Percentiles rank a stretch among this genome's conserved stretches.
phyloP scores from a whole-genome alignment of 2,329 filamentous ascomycete genomes.

The Raffaelea arxii region DNA sequence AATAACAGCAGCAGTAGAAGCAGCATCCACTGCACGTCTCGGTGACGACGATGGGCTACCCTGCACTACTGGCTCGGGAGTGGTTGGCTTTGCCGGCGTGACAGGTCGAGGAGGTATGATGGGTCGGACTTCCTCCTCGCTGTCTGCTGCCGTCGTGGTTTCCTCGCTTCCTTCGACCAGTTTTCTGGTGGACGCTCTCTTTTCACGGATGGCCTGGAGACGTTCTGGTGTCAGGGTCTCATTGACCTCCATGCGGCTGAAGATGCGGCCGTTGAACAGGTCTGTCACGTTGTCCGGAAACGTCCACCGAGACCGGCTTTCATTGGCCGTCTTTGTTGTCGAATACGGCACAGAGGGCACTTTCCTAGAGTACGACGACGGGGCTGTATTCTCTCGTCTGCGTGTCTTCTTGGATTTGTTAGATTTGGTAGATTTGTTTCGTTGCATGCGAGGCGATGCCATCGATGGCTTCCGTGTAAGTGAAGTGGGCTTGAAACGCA shows the following conservation, averaged over 20 bases:
- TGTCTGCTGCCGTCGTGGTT: background rate
- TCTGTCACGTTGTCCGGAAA: slow-evolving; percentile 49
- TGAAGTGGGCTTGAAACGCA: slow-evolving; percentile 10
- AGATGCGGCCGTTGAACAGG: slow-evolving; percentile 43
- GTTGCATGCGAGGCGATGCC: slow-evolving; percentile 22
- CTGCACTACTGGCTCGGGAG: too few relatives aligned
- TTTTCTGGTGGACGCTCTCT: too few relatives aligned
- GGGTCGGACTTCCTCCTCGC: too few relatives aligned
- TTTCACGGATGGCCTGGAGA: slow-evolving; percentile 35
- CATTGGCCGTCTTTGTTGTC: slow-evolving; percentile 12
- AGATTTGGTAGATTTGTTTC: too few relatives aligned
- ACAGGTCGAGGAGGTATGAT: too few relatives aligned
- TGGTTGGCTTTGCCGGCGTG: too few relatives aligned
- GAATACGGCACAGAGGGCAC: background rate
- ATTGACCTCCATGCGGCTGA: slow-evolving; percentile 45
- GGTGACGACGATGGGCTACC: too few relatives aligned
- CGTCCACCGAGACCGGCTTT: slow-evolving; percentile 35
- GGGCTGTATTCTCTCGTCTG: background rate
- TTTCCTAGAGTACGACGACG: too few relatives aligned
- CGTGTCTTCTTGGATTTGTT: slow-evolving; percentile 29
- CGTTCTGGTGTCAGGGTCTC: slow-evolving; percentile 48
- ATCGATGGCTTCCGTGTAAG: slow-evolving; percentile 21
- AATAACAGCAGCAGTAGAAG: background rate
- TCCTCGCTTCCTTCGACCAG: too few relatives aligned
- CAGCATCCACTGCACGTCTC: too few relatives aligned